These are phyloP conservation scores for Yamadazyma ubonensis DNA, from an alignment of 805 yeast genomes.

Conservation along the genomic window DNA sequence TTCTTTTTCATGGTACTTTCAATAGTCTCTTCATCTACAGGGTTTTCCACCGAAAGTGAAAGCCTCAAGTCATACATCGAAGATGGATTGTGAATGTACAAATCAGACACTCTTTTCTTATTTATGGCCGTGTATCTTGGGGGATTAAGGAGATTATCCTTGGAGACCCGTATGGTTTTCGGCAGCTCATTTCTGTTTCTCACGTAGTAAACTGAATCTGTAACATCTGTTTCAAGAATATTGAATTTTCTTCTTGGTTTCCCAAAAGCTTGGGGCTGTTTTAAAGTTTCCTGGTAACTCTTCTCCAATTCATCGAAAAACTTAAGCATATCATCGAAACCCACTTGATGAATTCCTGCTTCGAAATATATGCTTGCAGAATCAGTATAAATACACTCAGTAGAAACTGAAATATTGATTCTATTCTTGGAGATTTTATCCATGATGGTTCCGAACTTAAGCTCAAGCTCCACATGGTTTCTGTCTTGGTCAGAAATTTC, in stretches of 20 bases:
- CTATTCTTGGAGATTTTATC: slow-evolving; percentile 63
- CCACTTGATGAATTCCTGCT: slow-evolving; percentile 62
- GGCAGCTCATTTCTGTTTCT: slow-evolving; percentile 66
- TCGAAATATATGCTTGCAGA: slow-evolving; percentile 56
- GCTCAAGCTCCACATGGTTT: slow-evolving; percentile 63
- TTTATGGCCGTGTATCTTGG: slow-evolving; percentile 70
- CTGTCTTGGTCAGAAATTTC: slow-evolving; percentile 59
- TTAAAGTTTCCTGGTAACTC: slow-evolving; percentile 42
- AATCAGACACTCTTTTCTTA: slow-evolving; percentile 70
- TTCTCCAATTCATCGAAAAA: slow-evolving; percentile 56
- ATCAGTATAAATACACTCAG: slow-evolving; percentile 65
- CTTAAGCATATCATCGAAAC: slow-evolving; percentile 56
- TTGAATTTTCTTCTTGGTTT: slow-evolving; percentile 53
- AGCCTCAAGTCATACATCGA: slow-evolving; percentile 74
- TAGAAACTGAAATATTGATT: slow-evolving; percentile 61
- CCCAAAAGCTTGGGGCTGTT: slow-evolving; percentile 12
- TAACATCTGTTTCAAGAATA: slow-evolving; percentile 57
- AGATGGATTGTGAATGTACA: slow-evolving; percentile 72
- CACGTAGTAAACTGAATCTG: slow-evolving; percentile 63
- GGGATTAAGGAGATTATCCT: slow-evolving; percentile 57
- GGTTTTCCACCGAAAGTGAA: slow-evolving; percentile 75
- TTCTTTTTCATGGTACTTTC: slow-evolving; percentile 49
- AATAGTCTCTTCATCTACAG: slow-evolving; percentile 59
- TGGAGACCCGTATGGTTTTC: slow-evolving; percentile 60
- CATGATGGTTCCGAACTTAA: slow-evolving; percentile 70